phyloP scores from a whole-genome alignment of 495 filamentous ascomycete species.

The Friedmanniomyces endolithicus region DNA sequence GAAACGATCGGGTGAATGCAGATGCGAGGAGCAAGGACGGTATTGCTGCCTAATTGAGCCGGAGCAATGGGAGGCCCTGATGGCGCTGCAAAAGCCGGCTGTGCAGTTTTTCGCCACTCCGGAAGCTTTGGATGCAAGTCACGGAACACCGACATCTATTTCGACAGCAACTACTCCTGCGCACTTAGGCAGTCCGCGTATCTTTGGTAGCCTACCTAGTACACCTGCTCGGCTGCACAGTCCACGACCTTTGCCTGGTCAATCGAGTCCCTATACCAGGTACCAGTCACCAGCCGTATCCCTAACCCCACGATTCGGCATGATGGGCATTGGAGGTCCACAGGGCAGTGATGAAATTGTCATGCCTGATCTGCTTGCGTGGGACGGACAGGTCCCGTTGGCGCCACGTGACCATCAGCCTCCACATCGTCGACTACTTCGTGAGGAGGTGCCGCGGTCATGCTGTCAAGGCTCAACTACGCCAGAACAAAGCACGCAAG shows the following conservation, averaged over 20 bases:
- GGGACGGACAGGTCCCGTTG: slow-evolving; percentile 5
- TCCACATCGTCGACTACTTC: not conserved
- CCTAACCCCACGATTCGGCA: slow-evolving; percentile 11
- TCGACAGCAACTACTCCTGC: slow-evolving; percentile 2
- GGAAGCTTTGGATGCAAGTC: slow-evolving; percentile 8
- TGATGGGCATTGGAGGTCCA: slow-evolving; percentile 17
- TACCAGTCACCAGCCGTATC: not conserved
- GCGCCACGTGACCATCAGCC: slow-evolving; percentile 8
- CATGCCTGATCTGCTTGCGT: slow-evolving; percentile 5
- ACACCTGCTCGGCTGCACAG: slow-evolving; percentile 1
- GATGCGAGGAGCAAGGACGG: slow-evolving; percentile 19
- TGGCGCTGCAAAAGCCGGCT: slow-evolving; percentile 6
- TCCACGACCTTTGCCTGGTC: not conserved
- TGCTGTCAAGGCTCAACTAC: slow-evolving; percentile 5
- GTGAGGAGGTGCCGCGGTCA: not conserved
- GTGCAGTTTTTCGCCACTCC: slow-evolving; percentile 11
- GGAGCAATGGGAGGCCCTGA: slow-evolving; percentile 12
- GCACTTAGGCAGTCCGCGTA: not conserved
- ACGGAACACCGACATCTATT: not conserved
- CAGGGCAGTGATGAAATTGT: not conserved
- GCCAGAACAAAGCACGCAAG: not conserved
- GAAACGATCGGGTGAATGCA: slow-evolving; percentile 16
- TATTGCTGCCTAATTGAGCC: slow-evolving; percentile 15
- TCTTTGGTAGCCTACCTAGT: slow-evolving; percentile 1
- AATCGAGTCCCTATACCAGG: not conserved